Base-by-base conservation (phyloP, 768 basidiomycete species). In the Suillus cothurnatus region DNA sequence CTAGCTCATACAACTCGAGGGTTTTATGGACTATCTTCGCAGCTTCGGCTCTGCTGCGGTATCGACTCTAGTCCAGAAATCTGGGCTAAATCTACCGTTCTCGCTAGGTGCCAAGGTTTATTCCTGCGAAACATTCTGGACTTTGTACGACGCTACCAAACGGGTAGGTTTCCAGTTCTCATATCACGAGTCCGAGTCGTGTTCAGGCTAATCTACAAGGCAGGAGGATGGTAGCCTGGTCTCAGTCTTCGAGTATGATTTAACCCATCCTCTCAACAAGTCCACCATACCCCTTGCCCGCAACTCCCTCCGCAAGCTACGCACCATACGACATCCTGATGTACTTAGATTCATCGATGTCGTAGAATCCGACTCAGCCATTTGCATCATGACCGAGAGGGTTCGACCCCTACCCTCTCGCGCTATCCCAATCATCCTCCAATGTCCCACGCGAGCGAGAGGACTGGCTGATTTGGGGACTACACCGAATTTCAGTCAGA, bases 371-470 rank as follows among this genome's bases (percentile, higher is more conserved):
- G 97, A 99, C 61, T 85, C 86, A 15, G 85, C 85, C 1, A 85
- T 99, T 50, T 91, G 93, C 75, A 92, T 99, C 71, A 92, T 98
- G 84, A 99, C 97, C 1, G 97, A 99, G 77, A 90, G 94, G 4
- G 90, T 99, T 15, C 83, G 86, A 38, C 94, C 97, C 6, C 79
- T 99, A 23, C 81, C 81, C 85, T 17, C 73, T 78, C 9, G 85
- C 86, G 1, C 74, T 97, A 58, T 78, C 86, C 47, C 81, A 86
- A 12, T 91, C 90, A 85, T 80, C 84, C 3, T 81, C 82, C 49
- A 89, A 89, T 67, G 82, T 80, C 57, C 77, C 80, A n/a, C 86
- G 85, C 74, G 89, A 87, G 70, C 84, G 81, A 68, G 92, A 95
- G 68, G 94, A 97, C 70, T 97, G 94, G 92, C 76, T 97, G 26